Evolutionary conservation across 768 basidiomycete species (phyloP).

Genomic region (Suillus hirtellus): DNA sequence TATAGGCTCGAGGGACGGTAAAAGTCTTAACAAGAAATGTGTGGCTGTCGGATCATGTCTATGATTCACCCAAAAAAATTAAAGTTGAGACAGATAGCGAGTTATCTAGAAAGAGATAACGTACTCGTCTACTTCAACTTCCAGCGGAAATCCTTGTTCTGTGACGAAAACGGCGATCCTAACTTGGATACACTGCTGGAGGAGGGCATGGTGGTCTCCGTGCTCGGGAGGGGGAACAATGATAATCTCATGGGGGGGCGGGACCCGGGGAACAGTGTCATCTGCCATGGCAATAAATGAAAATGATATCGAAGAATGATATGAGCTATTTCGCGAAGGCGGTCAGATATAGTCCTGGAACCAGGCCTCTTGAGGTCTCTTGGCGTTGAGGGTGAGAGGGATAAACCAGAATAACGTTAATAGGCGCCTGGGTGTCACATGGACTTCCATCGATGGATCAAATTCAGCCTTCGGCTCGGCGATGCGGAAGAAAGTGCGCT

Average conservation of each 20-base stretch:
- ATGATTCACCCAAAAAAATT: constrained; percentile 2
- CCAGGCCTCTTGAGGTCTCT: background rate
- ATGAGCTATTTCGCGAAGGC: constrained; percentile 17
- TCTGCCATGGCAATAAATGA: constrained; percentile 16
- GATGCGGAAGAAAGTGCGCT: constrained; percentile 12
- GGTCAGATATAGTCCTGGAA: constrained; percentile 18
- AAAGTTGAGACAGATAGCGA: background rate
- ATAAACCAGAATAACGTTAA: background rate
- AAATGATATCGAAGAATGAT: constrained; percentile 7
- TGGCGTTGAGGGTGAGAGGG: constrained; percentile 4
- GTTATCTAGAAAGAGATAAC: constrained; percentile 23
- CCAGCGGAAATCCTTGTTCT: constrained; percentile 66
- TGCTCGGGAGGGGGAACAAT: constrained; percentile 40
- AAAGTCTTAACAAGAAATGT: constrained; percentile 72
- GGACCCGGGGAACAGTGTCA: constrained; percentile 13
- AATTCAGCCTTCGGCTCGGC: constrained; percentile 19
- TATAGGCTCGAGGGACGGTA: constrained; percentile 58
- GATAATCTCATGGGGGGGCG: constrained; percentile 60
- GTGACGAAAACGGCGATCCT: constrained; percentile 49
- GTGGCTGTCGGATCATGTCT: constrained; percentile 65
- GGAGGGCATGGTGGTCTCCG: constrained; percentile 43
- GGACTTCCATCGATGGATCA: constrained; percentile 12
- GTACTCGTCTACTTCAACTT: constrained; percentile 75
- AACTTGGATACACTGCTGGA: constrained; percentile 67
- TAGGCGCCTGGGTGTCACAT: constrained; percentile 17